Evolutionary conservation across 768 basidiomycete species (phyloP).

Genomic region (Gymnopilus dilepis): DNA sequence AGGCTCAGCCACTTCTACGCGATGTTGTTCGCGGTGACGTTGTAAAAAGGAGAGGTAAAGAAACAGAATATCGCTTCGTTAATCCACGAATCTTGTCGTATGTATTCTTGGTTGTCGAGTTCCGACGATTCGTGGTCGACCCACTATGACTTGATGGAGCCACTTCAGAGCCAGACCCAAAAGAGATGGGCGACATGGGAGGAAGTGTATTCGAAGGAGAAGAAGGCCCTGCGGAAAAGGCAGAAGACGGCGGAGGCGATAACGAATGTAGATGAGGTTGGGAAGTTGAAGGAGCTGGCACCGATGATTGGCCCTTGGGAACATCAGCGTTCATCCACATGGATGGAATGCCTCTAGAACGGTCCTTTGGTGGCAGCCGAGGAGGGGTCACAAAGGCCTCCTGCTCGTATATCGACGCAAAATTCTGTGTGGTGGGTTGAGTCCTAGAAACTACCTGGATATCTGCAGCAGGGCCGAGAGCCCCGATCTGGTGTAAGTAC

Average conservation of each 20-base stretch:
- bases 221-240: neutral
- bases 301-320: constrained; percentile 33
- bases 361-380: constrained; percentile 29
- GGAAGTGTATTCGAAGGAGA: constrained; percentile 8
- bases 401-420: constrained; percentile 15
- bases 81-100: constrained; percentile 47
- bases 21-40: constrained; percentile 16
- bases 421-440: constrained; percentile 28
- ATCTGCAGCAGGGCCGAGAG: constrained; percentile 13
- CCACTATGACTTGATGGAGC: neutral
- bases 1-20: constrained; percentile 22
- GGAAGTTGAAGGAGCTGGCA: neutral
- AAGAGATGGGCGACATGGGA: constrained; percentile 1
- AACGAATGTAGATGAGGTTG: neutral
- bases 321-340: constrained; percentile 55
- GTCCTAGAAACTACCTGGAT: constrained; percentile 40
- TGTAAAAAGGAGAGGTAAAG: constrained; percentile 44
- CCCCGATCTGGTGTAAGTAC: constrained; percentile 14
- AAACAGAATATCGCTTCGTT: constrained; percentile 56
- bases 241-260: neutral
- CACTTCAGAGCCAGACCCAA: constrained; percentile 8
- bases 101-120: constrained; percentile 25
- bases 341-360: constrained; percentile 43
- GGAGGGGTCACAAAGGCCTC: constrained; percentile 3
- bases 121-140: constrained; percentile 4